Conservation (phyloP, 2,329 filamentous ascomycete genomes). For the Scytalidium sp. region DNA sequence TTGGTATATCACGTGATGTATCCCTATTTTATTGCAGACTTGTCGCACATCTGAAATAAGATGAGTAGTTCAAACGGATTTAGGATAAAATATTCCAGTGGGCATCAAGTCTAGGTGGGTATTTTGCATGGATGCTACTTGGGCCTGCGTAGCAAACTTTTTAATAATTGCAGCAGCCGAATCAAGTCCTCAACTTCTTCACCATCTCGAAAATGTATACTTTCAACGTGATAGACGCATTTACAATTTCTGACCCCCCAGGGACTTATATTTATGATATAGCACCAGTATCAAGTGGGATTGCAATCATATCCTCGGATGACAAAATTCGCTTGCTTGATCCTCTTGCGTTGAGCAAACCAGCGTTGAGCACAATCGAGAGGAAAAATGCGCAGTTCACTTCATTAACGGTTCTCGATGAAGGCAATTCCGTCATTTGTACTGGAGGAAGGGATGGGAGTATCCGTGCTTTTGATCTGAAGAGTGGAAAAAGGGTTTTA, state of each 20-base stretch:
- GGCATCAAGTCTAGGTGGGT: too few species aligned
- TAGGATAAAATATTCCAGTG: too few species aligned
- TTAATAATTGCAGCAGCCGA: neutral
- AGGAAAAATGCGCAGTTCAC: slow-evolving; percentile 62
- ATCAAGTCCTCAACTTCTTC: neutral
- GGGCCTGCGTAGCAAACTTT: too few species aligned
- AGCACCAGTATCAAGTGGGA: slow-evolving; percentile 20
- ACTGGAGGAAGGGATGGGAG: slow-evolving; percentile 72
- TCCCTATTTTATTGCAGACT: too few species aligned
- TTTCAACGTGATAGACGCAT: slow-evolving; percentile 18
- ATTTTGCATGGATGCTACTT: neutral
- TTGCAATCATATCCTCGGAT: slow-evolving; percentile 61
- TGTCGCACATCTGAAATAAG: too few species aligned
- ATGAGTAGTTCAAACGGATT: too few species aligned
- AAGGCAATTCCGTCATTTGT: slow-evolving; percentile 48
- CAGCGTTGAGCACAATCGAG: slow-evolving; percentile 44
- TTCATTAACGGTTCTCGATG: slow-evolving; percentile 55
- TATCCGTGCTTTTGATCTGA: slow-evolving; percentile 64
- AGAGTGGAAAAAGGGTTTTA: slow-evolving; percentile 45
- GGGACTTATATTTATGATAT: slow-evolving; percentile 43
- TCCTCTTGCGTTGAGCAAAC: slow-evolving; percentile 49
- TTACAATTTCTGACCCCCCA: slow-evolving; percentile 21
- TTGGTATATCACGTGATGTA: neutral
- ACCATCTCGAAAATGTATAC: slow-evolving; percentile 26
- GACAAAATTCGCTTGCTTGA: slow-evolving; percentile 67